phyloP scores from a whole-genome alignment of 257 asterid genomes.

The Petunia secreta region DNA sequence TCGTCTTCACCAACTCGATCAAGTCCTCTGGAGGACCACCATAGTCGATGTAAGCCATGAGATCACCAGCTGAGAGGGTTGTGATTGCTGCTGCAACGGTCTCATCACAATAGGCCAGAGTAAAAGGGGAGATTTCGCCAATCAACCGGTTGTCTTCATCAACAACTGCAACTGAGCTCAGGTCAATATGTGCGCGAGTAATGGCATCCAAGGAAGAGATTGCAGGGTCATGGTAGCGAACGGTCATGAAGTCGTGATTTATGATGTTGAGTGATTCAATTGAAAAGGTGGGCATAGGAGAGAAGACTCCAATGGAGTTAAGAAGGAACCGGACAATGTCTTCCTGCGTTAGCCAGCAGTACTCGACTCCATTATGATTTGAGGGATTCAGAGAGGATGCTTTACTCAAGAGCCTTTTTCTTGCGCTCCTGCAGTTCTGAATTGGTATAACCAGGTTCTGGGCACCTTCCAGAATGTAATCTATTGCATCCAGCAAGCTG shows the following conservation, averaged over 20 bases:
- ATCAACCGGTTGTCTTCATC: slow-evolving; percentile 56
- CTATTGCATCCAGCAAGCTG: slow-evolving; percentile 80
- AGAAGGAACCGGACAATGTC: slow-evolving; percentile 77
- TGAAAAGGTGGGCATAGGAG: slow-evolving; percentile 58
- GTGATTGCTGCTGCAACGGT: slow-evolving; percentile 63
- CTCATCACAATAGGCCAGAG: slow-evolving; percentile 76
- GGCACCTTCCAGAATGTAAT: slow-evolving; percentile 70
- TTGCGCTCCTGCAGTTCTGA: slow-evolving; percentile 42
- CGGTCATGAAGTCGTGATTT: slow-evolving; percentile 55
- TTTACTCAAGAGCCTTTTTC: slow-evolving; percentile 47
- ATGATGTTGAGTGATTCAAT: slow-evolving; percentile 62
- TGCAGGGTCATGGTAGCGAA: slow-evolving; percentile 58
- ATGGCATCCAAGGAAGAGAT: slow-evolving; percentile 53
- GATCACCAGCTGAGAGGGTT: slow-evolving; percentile 72
- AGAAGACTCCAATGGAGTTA: slow-evolving; percentile 72
- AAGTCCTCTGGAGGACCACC: slow-evolving; percentile 73
- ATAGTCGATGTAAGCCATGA: slow-evolving; percentile 70
- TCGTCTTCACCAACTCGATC: slow-evolving; percentile 57
- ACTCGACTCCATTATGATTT: slow-evolving; percentile 41
- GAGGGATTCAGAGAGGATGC: slow-evolving; percentile 29
- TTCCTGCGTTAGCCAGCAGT: slow-evolving; percentile 86
- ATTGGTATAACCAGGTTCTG: slow-evolving; percentile 82
- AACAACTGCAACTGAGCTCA: slow-evolving; percentile 68
- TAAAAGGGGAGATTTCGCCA: slow-evolving; percentile 75
- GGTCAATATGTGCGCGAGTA: slow-evolving; percentile 50